A percentile compares a stretch with the other conserved stretches of the same genome.
These are phyloP conservation scores for Galium porrigens DNA, from an alignment of 305 asterid genomes.

Conservation along the genomic window DNA sequence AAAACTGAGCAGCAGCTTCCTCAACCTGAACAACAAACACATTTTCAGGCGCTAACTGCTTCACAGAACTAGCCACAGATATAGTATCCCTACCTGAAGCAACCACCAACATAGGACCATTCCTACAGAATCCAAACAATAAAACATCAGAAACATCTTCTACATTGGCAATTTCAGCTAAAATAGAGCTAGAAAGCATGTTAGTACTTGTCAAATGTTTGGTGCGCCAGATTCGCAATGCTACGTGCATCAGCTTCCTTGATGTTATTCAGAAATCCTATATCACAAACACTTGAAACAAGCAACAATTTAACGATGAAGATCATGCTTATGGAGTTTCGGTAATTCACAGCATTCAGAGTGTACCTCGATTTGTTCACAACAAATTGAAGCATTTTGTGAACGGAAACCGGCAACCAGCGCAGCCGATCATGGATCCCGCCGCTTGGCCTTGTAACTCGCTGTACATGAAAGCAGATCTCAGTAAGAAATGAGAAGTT, in stretches of 20 bases:
- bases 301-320: neutral
- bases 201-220: slow-evolving; percentile 42
- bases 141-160: slow-evolving; percentile 9
- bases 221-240: slow-evolving; percentile 39
- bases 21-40: slow-evolving; percentile 71
- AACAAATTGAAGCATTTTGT: slow-evolving; percentile 26
- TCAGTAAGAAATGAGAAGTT: neutral
- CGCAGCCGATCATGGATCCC: slow-evolving; percentile 47
- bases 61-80: slow-evolving; percentile 45
- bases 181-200: neutral
- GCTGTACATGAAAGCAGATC: slow-evolving; percentile 25
- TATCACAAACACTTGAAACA: slow-evolving; percentile 9
- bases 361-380: slow-evolving; percentile 23
- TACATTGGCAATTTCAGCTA: neutral
- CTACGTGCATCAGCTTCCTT: slow-evolving; percentile 43
- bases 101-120: slow-evolving; percentile 65
- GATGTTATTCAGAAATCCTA: slow-evolving; percentile 24
- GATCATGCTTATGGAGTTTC: neutral
- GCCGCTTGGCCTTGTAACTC: slow-evolving; percentile 60
- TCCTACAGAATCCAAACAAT: slow-evolving; percentile 33
- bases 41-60: slow-evolving; percentile 47
- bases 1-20: slow-evolving; percentile 13
- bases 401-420: slow-evolving; percentile 54
- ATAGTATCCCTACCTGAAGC: slow-evolving; percentile 82
- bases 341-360: neutral